Evolutionary conservation across 768 basidiomycete species (phyloP).

Genomic region (Lactifluus volemus): DNA sequence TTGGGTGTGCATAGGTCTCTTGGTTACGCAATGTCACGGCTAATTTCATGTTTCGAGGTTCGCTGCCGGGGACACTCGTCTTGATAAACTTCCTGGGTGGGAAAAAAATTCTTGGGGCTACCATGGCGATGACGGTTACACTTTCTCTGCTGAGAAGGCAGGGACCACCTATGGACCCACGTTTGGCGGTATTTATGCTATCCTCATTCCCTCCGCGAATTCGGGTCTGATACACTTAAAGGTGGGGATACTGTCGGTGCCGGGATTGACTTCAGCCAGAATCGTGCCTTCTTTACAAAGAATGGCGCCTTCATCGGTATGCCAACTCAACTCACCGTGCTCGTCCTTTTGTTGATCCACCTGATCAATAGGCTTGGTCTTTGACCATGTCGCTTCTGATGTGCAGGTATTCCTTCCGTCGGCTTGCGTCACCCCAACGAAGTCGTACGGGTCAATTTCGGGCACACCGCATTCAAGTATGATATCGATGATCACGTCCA

Average conservation of each 20-base stretch:
- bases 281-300: constrained; percentile 83
- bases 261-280: constrained; percentile 80
- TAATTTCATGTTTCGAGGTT: constrained; percentile 38
- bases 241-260: constrained; percentile 88
- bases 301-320: constrained; percentile 68
- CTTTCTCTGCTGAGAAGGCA: constrained; percentile 65
- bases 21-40: background rate
- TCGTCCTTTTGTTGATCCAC: constrained; percentile 13
- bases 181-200: constrained; percentile 54
- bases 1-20: constrained; percentile 58
- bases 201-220: background rate
- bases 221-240: constrained; percentile 26
- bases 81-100: constrained; percentile 79
- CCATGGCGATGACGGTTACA: constrained; percentile 81
- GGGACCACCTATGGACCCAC: constrained; percentile 69
- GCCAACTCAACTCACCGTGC: background rate
- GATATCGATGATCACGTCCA: constrained; percentile 86
- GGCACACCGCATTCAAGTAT: constrained; percentile 74
- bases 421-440: constrained; percentile 79
- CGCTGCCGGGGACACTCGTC: constrained; percentile 51
- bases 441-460: constrained; percentile 79
- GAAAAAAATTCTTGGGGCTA: constrained; percentile 86
- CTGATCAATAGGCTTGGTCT: constrained; percentile 45
- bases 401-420: constrained; percentile 71
- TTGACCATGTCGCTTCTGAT: constrained; percentile 61